Evolutionary conservation across 805 yeast genomes (phyloP).

Genomic region (Saccharomycopsis fibuligera): DNA sequence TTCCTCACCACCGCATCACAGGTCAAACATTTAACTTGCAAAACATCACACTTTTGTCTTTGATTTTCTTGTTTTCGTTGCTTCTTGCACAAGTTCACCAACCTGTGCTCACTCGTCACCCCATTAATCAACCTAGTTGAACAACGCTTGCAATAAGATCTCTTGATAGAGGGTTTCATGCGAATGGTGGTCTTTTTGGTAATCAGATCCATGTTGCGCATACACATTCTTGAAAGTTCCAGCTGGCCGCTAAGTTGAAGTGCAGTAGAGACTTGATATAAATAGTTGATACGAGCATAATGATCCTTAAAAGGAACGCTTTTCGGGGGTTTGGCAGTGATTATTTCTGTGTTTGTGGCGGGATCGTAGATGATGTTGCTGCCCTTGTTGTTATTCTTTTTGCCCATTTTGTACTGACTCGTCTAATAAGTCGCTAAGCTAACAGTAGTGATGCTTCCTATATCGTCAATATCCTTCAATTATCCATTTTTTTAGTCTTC

Average conservation of each 20-base stretch:
- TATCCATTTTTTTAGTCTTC: no score
- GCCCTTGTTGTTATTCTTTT: neutral
- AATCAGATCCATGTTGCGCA: slow-evolving; percentile 13
- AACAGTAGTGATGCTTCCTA: neutral
- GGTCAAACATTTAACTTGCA: slow-evolving; percentile 4
- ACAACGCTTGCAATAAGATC: slow-evolving; percentile 17
- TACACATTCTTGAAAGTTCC: slow-evolving; percentile 14
- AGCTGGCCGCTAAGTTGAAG: neutral
- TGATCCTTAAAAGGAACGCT: slow-evolving; percentile 14
- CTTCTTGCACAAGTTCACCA: neutral
- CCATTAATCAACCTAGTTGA: slow-evolving; percentile 13
- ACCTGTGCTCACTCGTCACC: slow-evolving; percentile 2
- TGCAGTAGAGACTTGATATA: slow-evolving; percentile 14
- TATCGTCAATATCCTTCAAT: no score
- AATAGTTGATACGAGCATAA: slow-evolving; percentile 15
- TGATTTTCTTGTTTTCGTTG: no score
- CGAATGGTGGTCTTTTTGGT: slow-evolving; percentile 16
- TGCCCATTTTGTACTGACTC: neutral
- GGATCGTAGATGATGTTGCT: slow-evolving; percentile 1
- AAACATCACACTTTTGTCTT: neutral
- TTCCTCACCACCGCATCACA: slow-evolving; percentile 7
- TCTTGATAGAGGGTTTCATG: slow-evolving; percentile 14
- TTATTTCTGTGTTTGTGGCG: neutral
- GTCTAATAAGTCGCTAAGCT: neutral
- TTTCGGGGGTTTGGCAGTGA: slow-evolving; percentile 5